These are phyloP conservation scores for Tympanopsis confertula DNA, from an alignment of 2,329 filamentous ascomycete genomes.

Conservation along the genomic window DNA sequence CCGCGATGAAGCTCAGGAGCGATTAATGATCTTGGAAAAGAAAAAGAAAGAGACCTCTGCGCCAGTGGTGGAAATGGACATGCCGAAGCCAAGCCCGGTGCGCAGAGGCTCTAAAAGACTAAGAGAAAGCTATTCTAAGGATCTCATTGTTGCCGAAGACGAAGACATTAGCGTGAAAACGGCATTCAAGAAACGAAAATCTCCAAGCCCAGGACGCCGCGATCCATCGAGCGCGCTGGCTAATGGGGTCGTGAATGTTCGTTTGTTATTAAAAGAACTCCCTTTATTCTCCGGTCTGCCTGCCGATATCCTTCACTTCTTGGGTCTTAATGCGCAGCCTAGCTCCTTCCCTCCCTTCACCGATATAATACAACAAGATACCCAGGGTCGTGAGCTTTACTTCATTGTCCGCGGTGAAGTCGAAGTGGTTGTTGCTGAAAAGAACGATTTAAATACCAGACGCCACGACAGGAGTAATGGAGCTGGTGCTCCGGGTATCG, in stretches of 20 bases:
- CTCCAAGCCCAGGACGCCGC: slow-evolving; percentile 51
- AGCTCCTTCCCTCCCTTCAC: slow-evolving; percentile 60
- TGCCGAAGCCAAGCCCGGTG: neutral
- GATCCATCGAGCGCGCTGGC: slow-evolving; percentile 49
- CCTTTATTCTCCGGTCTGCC: slow-evolving; percentile 60
- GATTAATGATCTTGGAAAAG: slow-evolving; percentile 58
- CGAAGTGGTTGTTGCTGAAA: slow-evolving; percentile 47
- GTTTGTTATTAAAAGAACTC: slow-evolving; percentile 58
- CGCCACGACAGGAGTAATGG: slow-evolving; percentile 5
- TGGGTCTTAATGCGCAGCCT: slow-evolving; percentile 60
- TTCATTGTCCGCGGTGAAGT: slow-evolving; percentile 67
- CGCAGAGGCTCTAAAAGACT: neutral
- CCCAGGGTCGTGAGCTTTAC: slow-evolving; percentile 58
- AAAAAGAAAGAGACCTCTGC: slow-evolving; percentile 55
- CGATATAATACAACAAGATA: slow-evolving; percentile 61
- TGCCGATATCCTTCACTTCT: slow-evolving; percentile 61
- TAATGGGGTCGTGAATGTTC: slow-evolving; percentile 57
- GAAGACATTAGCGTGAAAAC: neutral
- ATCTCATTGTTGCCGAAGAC: neutral
- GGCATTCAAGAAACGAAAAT: slow-evolving; percentile 51
- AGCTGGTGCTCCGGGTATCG: neutral
- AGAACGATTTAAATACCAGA: slow-evolving; percentile 8
- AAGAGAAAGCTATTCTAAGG: neutral
- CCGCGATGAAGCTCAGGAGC: slow-evolving; percentile 61
- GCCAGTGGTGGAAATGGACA: slow-evolving; percentile 33